phyloP scores from a whole-genome alignment of 2,329 filamentous ascomycete genomes.

The Colletotrichum australisinense region DNA sequence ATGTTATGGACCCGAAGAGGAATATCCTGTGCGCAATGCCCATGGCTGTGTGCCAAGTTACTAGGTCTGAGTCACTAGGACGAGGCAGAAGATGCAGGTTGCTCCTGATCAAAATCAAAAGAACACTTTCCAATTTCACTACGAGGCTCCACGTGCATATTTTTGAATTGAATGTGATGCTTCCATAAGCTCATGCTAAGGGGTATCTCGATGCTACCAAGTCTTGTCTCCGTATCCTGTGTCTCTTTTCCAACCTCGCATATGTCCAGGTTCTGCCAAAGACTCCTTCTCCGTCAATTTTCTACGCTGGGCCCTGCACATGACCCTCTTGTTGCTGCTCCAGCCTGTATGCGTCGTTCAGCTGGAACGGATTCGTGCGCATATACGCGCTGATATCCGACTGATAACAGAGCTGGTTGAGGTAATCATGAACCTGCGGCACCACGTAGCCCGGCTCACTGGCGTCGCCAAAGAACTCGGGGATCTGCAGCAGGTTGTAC shows the following conservation, averaged over 20 bases:
- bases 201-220: conserved; percentile 31
- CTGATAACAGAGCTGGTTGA: conserved; percentile 66
- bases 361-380: conserved; percentile 59
- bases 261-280: background rate
- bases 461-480: conserved; percentile 73
- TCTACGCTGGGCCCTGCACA: background rate
- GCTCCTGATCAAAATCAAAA: conserved; percentile 30
- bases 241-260: background rate
- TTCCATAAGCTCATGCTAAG: background rate
- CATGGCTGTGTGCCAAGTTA: conserved; percentile 29
- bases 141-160: background rate
- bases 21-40: conserved; percentile 35
- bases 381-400: conserved; percentile 73
- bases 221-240: background rate
- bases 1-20: conserved; percentile 36
- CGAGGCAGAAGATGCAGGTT: conserved; percentile 33
- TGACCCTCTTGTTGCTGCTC: conserved; percentile 2
- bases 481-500: conserved; percentile 82
- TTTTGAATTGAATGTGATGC: background rate
- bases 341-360: conserved; percentile 42
- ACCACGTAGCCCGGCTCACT: conserved; percentile 58
- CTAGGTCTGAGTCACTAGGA: conserved; percentile 24
- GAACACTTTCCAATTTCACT: conserved; percentile 3
- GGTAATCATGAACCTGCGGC: conserved; percentile 70
- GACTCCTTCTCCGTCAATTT: background rate